These are phyloP conservation scores for Botrytis cinerea DNA, from an alignment of 2,329 filamentous ascomycete genomes.

Conservation along the genomic window DNA sequence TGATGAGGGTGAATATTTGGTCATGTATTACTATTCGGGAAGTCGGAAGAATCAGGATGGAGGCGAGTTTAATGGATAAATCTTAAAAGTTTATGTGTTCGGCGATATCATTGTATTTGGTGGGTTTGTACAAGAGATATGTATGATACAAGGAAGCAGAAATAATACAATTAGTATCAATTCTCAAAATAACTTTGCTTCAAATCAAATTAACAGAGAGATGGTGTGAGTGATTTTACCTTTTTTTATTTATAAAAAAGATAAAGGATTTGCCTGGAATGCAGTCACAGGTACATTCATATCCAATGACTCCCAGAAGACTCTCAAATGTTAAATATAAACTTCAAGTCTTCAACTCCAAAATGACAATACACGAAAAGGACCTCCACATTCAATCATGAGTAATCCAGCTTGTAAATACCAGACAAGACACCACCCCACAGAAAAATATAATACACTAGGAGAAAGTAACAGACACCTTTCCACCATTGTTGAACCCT, in stretches of 20 bases:
- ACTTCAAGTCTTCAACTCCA: not conserved
- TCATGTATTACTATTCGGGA: not conserved
- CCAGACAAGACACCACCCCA: not conserved
- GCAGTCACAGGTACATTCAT: not conserved
- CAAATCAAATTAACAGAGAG: not conserved
- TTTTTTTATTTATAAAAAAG: not conserved
- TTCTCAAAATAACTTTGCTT: not conserved
- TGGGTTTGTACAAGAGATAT: not conserved
- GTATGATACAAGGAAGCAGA: not conserved
- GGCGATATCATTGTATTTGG: not conserved
- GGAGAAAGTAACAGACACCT: conserved; percentile 14
- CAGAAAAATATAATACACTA: not conserved
- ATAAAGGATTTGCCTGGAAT: not conserved
- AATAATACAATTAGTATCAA: too few relatives aligned
- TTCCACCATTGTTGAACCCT: conserved; percentile 21
- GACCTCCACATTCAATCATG: not conserved
- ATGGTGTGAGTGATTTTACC: not conserved
- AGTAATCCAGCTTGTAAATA: not conserved
- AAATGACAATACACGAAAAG: conserved; percentile 1
- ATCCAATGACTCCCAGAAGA: not conserved
- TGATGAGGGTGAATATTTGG: not conserved
- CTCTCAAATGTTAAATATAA: not conserved
- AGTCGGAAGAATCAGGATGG: not conserved
- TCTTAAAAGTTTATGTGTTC: not conserved
- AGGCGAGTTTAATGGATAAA: not conserved